Evolutionary conservation across 2,329 filamentous ascomycete genomes (phyloP).

Genomic region (Paraphoma sp.): DNA sequence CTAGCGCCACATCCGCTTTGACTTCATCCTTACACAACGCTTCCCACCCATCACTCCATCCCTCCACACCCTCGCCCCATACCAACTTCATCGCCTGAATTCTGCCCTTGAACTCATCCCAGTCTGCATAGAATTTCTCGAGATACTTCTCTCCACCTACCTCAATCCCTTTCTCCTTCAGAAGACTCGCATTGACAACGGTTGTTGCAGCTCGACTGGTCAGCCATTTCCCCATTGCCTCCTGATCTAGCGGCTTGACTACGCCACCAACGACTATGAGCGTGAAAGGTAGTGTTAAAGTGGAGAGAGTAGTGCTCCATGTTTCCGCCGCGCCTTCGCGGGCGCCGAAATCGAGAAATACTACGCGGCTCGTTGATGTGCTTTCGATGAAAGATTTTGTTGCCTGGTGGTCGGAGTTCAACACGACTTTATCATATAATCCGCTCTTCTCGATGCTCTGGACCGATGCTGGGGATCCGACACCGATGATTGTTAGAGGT

Average conservation of each 20-base stretch:
- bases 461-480: slow-evolving; percentile 23
- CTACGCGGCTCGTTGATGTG: slow-evolving; percentile 5
- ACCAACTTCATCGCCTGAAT: slow-evolving; percentile 18
- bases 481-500: slow-evolving; percentile 22
- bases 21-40: slow-evolving; percentile 28
- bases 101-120: slow-evolving; percentile 20
- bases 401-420: slow-evolving; percentile 17
- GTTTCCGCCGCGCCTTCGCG: slow-evolving; percentile 12
- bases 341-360: slow-evolving; percentile 32
- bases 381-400: slow-evolving; percentile 4
- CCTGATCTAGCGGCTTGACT: slow-evolving; percentile 11
- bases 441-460: slow-evolving; percentile 16
- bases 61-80: slow-evolving; percentile 30
- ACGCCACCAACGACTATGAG: slow-evolving; percentile 25
- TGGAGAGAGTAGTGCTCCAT: slow-evolving; percentile 14
- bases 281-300: slow-evolving; percentile 6
- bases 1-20: slow-evolving; percentile 21
- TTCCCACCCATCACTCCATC: slow-evolving; percentile 31
- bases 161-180: slow-evolving; percentile 31
- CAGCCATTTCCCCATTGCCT: slow-evolving; percentile 6
- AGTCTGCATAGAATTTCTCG: slow-evolving; percentile 17
- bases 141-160: slow-evolving; percentile 23
- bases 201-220: slow-evolving; percentile 1
- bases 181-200: slow-evolving; percentile 24
- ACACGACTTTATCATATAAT: slow-evolving; percentile 24